These are phyloP conservation scores for Tolypocladium sp. DNA, from an alignment of 2,329 filamentous ascomycete genomes.

Conservation along the genomic window DNA sequence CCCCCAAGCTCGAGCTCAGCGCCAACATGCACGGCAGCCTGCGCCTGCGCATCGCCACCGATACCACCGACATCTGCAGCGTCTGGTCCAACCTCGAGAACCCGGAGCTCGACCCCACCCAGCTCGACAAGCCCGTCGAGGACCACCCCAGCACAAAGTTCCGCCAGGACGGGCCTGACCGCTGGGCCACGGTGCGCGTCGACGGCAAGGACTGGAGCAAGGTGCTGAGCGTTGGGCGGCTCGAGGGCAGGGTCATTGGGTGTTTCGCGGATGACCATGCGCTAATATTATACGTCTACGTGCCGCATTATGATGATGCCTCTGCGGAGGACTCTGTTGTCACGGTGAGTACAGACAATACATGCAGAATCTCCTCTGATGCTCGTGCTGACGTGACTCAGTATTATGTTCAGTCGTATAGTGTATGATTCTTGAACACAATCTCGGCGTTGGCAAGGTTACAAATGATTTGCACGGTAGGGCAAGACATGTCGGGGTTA, in stretches of 20 bases:
- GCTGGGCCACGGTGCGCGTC: conserved; percentile 83
- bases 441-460: background rate
- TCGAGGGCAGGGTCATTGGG: conserved; percentile 87
- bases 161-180: conserved; percentile 65
- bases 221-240: conserved; percentile 82
- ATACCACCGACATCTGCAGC: conserved; percentile 76
- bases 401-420: conserved; percentile 37
- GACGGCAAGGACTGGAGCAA: conserved; percentile 92
- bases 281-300: conserved; percentile 74
- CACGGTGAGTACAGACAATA: conserved; percentile 45
- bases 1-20: conserved; percentile 70
- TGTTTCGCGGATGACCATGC: conserved; percentile 78
- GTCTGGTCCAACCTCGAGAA: conserved; percentile 82
- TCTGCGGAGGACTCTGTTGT: conserved; percentile 62
- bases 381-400: conserved; percentile 15
- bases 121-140: conserved; percentile 61
- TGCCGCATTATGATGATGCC: conserved; percentile 60
- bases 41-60: conserved; percentile 69
- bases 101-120: conserved; percentile 72
- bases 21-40: conserved; percentile 93
- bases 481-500: background rate
- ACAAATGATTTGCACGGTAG: background rate
- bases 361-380: background rate
- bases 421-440: conserved; percentile 11
- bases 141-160: conserved; percentile 78